Conservation (phyloP, 1,284 basidiomycete genomes). For the Trametes hirsuta region DNA sequence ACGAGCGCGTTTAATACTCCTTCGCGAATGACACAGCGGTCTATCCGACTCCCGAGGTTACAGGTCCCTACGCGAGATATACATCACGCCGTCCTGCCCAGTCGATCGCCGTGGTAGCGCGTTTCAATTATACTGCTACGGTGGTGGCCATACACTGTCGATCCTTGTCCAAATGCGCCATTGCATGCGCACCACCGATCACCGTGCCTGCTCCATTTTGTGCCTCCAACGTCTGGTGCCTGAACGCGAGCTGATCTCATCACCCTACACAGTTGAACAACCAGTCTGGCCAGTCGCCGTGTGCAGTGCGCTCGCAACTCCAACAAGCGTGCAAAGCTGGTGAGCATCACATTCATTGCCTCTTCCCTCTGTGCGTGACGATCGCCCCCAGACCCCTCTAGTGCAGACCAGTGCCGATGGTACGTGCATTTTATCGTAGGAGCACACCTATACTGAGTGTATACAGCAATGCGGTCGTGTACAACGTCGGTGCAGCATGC, state of each 20-base stretch:
- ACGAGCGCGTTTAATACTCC: no score
- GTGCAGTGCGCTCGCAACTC: slow-evolving; percentile 10
- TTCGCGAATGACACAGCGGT: no score
- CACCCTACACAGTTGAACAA: slow-evolving; percentile 17
- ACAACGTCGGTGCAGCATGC: slow-evolving; percentile 23
- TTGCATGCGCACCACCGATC: no score
- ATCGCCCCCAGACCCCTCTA: background rate
- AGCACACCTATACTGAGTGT: background rate
- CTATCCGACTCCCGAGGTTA: no score
- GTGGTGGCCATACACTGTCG: no score
- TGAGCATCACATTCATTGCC: background rate
- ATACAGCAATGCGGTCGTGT: slow-evolving; percentile 22
- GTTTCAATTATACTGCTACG: no score
- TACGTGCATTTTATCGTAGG: background rate
- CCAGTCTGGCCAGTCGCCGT: slow-evolving; percentile 19
- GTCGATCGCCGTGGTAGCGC: no score
- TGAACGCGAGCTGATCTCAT: slow-evolving; percentile 2
- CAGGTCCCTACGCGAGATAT: no score
- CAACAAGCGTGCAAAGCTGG: slow-evolving; percentile 11
- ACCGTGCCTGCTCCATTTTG: background rate
- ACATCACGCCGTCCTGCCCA: no score
- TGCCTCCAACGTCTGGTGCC: background rate
- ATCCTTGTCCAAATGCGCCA: no score
- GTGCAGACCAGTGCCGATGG: slow-evolving; percentile 15
- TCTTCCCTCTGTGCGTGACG: background rate